Conservation (phyloP, 2,329 filamentous ascomycete genomes). For the Fusarium solani-melongenae region DNA sequence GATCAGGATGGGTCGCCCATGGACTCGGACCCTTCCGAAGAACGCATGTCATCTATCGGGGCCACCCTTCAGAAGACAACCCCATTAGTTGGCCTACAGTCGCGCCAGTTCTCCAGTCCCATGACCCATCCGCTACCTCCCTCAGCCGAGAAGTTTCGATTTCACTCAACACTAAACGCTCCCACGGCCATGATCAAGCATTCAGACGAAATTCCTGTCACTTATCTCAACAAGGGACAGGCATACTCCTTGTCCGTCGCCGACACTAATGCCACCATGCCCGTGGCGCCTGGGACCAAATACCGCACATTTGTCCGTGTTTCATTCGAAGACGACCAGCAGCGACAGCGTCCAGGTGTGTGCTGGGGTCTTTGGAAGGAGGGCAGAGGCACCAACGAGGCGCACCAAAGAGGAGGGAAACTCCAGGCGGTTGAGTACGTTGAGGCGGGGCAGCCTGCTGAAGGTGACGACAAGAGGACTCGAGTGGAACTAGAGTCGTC, state of each 20-base stretch:
- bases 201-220: conserved; percentile 91
- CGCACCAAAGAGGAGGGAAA: conserved; percentile 91
- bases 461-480: conserved; percentile 73
- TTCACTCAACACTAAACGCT: conserved; percentile 88
- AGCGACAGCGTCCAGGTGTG: conserved; percentile 81
- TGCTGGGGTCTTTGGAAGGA: conserved; percentile 97
- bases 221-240: conserved; percentile 97
- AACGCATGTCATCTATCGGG: conserved; percentile 67
- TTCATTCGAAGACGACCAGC: conserved; percentile 96
- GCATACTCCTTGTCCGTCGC: conserved; percentile 88
- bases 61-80: conserved; percentile 71
- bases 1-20: conserved; percentile 78
- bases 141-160: conserved; percentile 82
- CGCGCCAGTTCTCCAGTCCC: conserved; percentile 58
- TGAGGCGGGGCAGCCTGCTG: conserved; percentile 69
- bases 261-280: conserved; percentile 76
- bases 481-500: conserved; percentile 78
- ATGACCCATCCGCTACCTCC: conserved; percentile 61
- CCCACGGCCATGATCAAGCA: conserved; percentile 97
- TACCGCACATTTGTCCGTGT: conserved; percentile 95
- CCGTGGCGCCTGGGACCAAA: conserved; percentile 69
- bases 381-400: conserved; percentile 93
- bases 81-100: conserved; percentile 68
- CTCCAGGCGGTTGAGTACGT: conserved; percentile 96
- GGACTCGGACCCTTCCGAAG: conserved; percentile 63